Conservation (phyloP, 2,329 filamentous ascomycete species). For the Hyphodiscus sp. region DNA sequence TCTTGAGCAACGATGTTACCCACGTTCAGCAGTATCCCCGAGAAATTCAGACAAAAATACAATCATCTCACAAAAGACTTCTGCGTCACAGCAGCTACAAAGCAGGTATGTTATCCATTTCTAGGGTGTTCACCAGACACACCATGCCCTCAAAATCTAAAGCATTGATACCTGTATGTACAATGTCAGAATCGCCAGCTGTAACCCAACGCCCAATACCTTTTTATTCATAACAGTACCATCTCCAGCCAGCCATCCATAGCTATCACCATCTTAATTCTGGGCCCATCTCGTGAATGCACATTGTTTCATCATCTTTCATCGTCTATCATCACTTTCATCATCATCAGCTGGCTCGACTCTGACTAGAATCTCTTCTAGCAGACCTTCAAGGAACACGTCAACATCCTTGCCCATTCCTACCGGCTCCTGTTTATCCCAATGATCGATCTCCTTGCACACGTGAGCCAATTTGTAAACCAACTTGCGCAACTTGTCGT, state of each 20-base stretch:
- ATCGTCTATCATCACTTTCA: slow-evolving; percentile 20
- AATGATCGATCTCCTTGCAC: slow-evolving; percentile 85
- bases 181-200: slow-evolving; percentile 2
- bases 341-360: slow-evolving; percentile 68
- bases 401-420: slow-evolving; percentile 90
- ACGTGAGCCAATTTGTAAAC: slow-evolving; percentile 77
- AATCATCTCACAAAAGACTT: neutral
- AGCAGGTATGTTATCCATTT: too few relatives aligned
- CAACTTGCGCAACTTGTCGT: slow-evolving; percentile 75
- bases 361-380: slow-evolving; percentile 89
- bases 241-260: slow-evolving; percentile 4
- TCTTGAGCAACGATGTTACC: neutral
- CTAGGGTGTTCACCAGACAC: too few relatives aligned
- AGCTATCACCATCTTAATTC: neutral
- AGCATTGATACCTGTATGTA: neutral
- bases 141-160: neutral
- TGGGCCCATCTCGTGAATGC: neutral
- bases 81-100: neutral
- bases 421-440: slow-evolving; percentile 79
- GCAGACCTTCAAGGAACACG: slow-evolving; percentile 81
- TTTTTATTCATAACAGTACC: slow-evolving; percentile 1
- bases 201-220: slow-evolving; percentile 5
- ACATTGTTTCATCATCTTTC: slow-evolving; percentile 5
- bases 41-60: neutral
- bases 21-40: too few relatives aligned